Percentiles rank a stretch among this genome's conserved stretches.
Evolutionary conservation across 2,329 filamentous ascomycete species (phyloP).

Genomic region (Colletotrichum musae): DNA sequence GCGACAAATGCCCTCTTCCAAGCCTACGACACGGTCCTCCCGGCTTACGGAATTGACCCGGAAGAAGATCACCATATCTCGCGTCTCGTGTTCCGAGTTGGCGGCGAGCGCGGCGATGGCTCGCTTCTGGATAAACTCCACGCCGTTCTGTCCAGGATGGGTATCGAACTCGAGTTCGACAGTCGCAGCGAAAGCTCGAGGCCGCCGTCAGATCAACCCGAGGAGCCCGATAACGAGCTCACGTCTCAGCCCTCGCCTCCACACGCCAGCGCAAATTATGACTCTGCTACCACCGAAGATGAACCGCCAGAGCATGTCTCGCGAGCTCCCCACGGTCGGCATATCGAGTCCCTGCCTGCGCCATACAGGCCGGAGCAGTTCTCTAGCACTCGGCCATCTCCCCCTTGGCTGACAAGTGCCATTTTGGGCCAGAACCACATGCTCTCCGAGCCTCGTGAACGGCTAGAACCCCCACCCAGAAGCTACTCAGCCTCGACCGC

Average conservation of each 20-base stretch:
- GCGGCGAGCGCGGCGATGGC: slow-evolving; percentile 71
- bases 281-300: slow-evolving; percentile 3
- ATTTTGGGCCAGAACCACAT: background rate
- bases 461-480: background rate
- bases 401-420: slow-evolving; percentile 23
- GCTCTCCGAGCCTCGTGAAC: background rate
- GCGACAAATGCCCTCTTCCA: slow-evolving; percentile 85
- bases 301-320: slow-evolving; percentile 5
- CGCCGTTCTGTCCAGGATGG: slow-evolving; percentile 76
- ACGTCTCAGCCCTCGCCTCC: slow-evolving; percentile 2
- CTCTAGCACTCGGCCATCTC: background rate
- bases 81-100: slow-evolving; percentile 84
- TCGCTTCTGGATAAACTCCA: slow-evolving; percentile 80
- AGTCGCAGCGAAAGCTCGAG: slow-evolving; percentile 38
- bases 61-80: slow-evolving; percentile 83
- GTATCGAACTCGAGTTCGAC: slow-evolving; percentile 78
- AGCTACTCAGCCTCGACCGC: slow-evolving; percentile 37
- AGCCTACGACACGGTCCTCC: slow-evolving; percentile 85
- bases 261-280: background rate
- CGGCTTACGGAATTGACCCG: slow-evolving; percentile 77
- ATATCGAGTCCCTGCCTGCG: background rate
- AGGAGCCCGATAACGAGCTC: background rate
- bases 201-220: slow-evolving; percentile 17
- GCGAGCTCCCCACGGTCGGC: background rate
- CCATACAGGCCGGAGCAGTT: background rate